Evolutionary conservation across 2,329 filamentous ascomycete species (phyloP), one percentile per base, ranked within the genome.

Genomic region (Epichloe sibirici): DNA sequence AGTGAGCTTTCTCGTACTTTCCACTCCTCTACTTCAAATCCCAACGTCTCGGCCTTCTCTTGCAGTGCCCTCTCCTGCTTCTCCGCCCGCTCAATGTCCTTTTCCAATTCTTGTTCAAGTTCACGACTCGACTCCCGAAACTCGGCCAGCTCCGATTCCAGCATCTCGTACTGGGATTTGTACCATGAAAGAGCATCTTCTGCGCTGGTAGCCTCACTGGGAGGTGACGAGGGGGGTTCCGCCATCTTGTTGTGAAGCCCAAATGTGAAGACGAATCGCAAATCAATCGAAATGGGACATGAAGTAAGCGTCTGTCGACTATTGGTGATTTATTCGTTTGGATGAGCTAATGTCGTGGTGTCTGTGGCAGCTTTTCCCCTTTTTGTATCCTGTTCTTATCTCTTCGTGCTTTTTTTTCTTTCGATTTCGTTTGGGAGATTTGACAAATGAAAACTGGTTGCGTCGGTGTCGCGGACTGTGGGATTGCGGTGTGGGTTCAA

Each of bases 1-100:
- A 45, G 37, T 37, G 12, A 45, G 23, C n/a, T 28, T n/a, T 28
- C 35, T 61, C 79, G 69, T 74, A 91, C 90, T 83, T 97, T 97
- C 93, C 93, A 98, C 71, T 98, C 93, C 54, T 97, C 90, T 0
- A 93, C 90, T 68, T 97, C 90, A 64, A 89, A 98, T 48, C 79
- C 82, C 57, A 95, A 69, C 39, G 77, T 79, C 68, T 97, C 91
- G 1, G 88, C 86, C 73, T 91, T 95, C 68, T 95, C 86, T 67
- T 90, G 85, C 61, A 96, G 71, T 58, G 83, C 76, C 57, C 90
- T 81, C 72, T 97, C 91, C 62, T 90, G 82, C 74, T 95, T 95
- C 75, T 98, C 93, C 45, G 90, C 90, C 45, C 88, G 86, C 62
- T 97, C 91, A 53, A 98, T 85, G 67, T 98, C 93, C 74, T 90